These are phyloP conservation scores for Vinca minor DNA, from an alignment of 257 asterid species.

Conservation along the genomic window DNA sequence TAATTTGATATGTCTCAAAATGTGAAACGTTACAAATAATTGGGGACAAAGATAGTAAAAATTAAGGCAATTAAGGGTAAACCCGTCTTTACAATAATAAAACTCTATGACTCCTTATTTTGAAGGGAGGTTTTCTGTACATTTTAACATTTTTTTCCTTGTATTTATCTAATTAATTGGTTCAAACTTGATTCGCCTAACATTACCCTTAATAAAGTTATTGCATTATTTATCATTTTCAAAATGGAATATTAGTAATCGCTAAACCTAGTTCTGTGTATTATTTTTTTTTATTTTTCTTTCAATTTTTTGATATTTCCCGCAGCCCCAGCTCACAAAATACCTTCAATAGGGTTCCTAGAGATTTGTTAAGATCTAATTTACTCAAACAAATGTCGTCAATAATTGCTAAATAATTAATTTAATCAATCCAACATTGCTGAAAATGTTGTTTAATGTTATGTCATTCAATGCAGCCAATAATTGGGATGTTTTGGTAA, in stretches of 20 bases:
- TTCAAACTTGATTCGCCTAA: neutral
- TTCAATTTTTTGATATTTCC: neutral
- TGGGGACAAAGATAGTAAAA: too few species aligned
- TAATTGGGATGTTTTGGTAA: neutral
- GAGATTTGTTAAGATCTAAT: neutral
- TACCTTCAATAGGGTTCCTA: neutral
- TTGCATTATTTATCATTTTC: neutral
- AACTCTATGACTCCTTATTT: too few species aligned
- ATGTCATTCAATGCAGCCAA: conserved; percentile 4
- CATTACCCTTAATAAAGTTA: neutral
- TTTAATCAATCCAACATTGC: neutral
- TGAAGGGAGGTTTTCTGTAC: too few species aligned
- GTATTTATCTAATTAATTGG: too few species aligned
- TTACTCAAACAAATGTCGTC: neutral
- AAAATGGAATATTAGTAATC: too few species aligned
- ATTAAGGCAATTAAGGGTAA: too few species aligned
- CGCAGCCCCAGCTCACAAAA: neutral
- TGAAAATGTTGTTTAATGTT: neutral
- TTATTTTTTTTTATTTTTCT: too few species aligned
- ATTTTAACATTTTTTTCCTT: too few species aligned
- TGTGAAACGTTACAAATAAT: too few species aligned
- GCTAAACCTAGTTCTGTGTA: too few species aligned
- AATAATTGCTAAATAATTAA: neutral
- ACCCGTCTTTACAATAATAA: too few species aligned
- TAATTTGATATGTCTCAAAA: too few species aligned